Conservation (phyloP, 192 early-diverging fungal species). For the Rhizoclosmatium sp. region DNA sequence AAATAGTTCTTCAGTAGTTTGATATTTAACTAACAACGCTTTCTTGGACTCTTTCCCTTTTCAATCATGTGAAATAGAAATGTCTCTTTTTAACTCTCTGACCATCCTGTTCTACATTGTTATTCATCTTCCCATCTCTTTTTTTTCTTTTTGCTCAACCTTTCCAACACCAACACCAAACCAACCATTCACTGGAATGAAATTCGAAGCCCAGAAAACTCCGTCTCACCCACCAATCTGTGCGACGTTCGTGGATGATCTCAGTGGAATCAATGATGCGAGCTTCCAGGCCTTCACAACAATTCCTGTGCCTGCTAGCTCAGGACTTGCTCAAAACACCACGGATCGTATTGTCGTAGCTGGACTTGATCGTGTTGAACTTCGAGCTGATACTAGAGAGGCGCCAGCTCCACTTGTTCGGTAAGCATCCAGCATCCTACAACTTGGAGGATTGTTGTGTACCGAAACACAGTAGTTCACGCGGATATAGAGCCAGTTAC, state of each 20-base stretch:
- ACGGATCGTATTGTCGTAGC: constrained; percentile 22
- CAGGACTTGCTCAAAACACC: background rate
- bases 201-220: constrained; percentile 10
- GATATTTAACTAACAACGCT: no score
- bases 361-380: constrained; percentile 28
- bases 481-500: background rate
- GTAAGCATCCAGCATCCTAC: background rate
- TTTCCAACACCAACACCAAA: background rate
- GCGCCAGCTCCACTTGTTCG: constrained; percentile 7
- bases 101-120: background rate
- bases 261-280: constrained; percentile 14
- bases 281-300: constrained; percentile 14
- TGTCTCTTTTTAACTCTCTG: no score
- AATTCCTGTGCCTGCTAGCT: background rate
- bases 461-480: background rate
- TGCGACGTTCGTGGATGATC: constrained; percentile 19
- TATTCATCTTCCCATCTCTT: background rate
- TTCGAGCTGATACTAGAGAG: constrained; percentile 21
- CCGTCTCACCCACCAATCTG: constrained; percentile 23
- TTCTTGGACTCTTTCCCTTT: no score
- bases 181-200: background rate
- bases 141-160: constrained; percentile 11
- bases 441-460: background rate
- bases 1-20: background rate
- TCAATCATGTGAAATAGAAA: no score